Conservation (phyloP, 176 grass and related monocot species). For the Hsuehochloa calcarea region DNA sequence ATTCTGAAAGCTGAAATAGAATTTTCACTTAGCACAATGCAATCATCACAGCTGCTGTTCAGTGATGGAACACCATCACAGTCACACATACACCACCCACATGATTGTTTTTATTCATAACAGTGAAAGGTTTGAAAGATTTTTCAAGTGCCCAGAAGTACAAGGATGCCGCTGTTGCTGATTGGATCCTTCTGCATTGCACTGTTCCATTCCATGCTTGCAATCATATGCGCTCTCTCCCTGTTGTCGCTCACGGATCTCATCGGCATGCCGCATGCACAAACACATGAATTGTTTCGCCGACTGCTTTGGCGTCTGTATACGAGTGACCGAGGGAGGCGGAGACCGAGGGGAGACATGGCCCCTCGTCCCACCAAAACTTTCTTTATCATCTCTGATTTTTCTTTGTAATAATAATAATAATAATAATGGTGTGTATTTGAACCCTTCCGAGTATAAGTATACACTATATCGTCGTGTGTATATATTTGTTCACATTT, state of each 20-base stretch:
- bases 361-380: too few species aligned
- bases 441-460: too few species aligned
- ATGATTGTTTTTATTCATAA: neutral
- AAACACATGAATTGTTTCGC: too few species aligned
- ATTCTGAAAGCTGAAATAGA: neutral
- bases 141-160: conserved; percentile 31
- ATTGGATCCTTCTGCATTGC: conserved; percentile 40
- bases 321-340: too few species aligned
- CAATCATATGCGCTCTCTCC: neutral
- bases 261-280: neutral
- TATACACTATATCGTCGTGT: too few species aligned
- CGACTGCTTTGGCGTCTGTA: too few species aligned
- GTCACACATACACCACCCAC: neutral
- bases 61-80: conserved; percentile 10
- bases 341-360: too few species aligned
- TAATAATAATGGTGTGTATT: too few species aligned
- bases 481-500: too few species aligned
- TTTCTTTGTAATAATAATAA: too few species aligned
- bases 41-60: neutral
- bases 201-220: conserved; percentile 32
- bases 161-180: conserved; percentile 35
- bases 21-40: too few species aligned
- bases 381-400: too few species aligned
- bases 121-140: conserved; percentile 13
- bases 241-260: conserved; percentile 20